These are phyloP conservation scores for Cyberlindnera xylosilytica DNA, from an alignment of 805 yeast species.

Conservation along the genomic window DNA sequence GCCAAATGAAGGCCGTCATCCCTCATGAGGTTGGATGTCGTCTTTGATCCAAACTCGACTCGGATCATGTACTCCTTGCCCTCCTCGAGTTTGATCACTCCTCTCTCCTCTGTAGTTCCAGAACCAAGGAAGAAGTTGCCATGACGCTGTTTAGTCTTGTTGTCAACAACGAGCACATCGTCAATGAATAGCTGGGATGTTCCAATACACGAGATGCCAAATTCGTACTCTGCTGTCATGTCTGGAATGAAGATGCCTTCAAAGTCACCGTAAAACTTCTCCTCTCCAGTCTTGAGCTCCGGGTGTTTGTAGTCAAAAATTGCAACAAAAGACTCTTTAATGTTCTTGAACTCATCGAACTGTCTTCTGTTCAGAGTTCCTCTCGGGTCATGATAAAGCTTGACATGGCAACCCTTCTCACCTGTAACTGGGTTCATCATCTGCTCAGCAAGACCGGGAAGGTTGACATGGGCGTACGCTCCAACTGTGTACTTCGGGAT, in stretches of 20 bases:
- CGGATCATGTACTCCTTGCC: conserved; percentile 44
- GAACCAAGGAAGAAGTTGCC: conserved; percentile 51
- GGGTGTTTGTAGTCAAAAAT: conserved; percentile 31
- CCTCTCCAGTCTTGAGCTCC: conserved; percentile 11
- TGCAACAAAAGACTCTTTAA: conserved; percentile 21
- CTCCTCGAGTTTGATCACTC: conserved; percentile 35
- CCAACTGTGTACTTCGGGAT: conserved; percentile 33
- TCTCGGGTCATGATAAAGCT: conserved; percentile 27
- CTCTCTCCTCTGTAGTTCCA: conserved; percentile 52
- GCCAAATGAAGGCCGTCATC: conserved; percentile 20
- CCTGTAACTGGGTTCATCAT: conserved; percentile 24
- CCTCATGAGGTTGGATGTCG: conserved; percentile 30
- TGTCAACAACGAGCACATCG: conserved; percentile 52
- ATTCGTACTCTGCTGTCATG: conserved; percentile 43
- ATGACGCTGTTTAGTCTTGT: conserved; percentile 46
- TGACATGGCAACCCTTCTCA: conserved; percentile 25
- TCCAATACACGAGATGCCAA: conserved; percentile 52
- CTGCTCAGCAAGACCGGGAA: conserved; percentile 34
- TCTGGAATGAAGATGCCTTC: conserved; percentile 47
- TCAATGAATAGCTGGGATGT: conserved; percentile 54
- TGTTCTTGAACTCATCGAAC: conserved; percentile 27
- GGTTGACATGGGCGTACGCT: conserved; percentile 32
- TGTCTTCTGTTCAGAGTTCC: conserved; percentile 22
- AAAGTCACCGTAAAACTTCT: conserved; percentile 43
- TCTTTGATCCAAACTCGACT: conserved; percentile 51